phyloP scores from a whole-genome alignment of 176 grass and related monocot genomes.

The Oryza meridionalis region DNA sequence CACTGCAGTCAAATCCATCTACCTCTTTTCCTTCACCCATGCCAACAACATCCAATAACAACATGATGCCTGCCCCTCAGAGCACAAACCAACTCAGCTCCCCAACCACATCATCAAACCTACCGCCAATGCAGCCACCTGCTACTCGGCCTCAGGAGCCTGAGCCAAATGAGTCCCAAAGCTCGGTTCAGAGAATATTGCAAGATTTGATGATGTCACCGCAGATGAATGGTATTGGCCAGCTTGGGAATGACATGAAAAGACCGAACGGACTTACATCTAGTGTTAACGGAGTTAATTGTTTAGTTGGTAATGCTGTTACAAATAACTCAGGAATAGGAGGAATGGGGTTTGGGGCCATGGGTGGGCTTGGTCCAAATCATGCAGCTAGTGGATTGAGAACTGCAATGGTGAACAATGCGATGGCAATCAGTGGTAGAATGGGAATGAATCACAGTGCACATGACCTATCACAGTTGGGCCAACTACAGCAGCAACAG shows the following conservation, averaged over 20 bases:
- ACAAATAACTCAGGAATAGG: conserved; percentile 43
- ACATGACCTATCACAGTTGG: conserved; percentile 68
- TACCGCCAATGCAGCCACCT: conserved; percentile 65
- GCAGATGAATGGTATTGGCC: conserved; percentile 62
- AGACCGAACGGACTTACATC: conserved; percentile 60
- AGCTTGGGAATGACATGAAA: conserved; percentile 58
- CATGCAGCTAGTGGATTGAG: conserved; percentile 55
- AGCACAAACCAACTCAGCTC: conserved; percentile 58
- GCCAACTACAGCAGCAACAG: conserved; percentile 35
- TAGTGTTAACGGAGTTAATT: conserved; percentile 61
- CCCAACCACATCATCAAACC: conserved; percentile 45
- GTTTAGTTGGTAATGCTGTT: conserved; percentile 59
- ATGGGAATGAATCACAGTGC: conserved; percentile 65
- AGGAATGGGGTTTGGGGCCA: conserved; percentile 63
- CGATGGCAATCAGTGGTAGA: conserved; percentile 70
- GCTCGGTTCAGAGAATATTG: conserved; percentile 86
- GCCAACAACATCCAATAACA: conserved; percentile 59
- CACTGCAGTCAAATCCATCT: conserved; percentile 64
- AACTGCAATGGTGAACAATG: conserved; percentile 53
- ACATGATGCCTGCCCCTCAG: conserved; percentile 59
- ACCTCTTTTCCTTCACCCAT: conserved; percentile 49
- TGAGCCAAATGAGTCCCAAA: conserved; percentile 82
- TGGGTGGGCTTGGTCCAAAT: conserved; percentile 48
- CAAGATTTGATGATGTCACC: conserved; percentile 91
- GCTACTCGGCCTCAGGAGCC: conserved; percentile 51